phyloP scores from a whole-genome alignment of 2,329 filamentous ascomycete species.

The Colletotrichum lupini region DNA sequence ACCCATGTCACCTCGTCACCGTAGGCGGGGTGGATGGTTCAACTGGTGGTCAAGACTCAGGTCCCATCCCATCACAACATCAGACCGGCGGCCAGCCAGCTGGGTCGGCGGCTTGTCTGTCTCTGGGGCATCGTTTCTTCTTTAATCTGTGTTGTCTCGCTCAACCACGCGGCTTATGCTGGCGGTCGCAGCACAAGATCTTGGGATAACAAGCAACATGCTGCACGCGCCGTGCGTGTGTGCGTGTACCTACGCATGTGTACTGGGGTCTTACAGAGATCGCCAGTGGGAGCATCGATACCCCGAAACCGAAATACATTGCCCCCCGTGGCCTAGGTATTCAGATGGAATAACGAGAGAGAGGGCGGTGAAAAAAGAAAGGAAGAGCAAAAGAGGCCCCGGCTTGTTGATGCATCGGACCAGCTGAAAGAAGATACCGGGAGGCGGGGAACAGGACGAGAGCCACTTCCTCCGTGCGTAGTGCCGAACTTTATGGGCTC shows the following conservation, averaged over 20 bases:
- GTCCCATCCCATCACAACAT: constrained; percentile 18
- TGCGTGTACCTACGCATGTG: not conserved
- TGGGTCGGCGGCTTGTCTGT: not conserved
- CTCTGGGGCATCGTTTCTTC: not conserved
- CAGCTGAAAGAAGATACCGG: constrained; percentile 4
- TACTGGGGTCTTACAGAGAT: constrained; percentile 12
- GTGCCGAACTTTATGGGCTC: constrained; percentile 7
- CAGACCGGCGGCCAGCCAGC: not conserved
- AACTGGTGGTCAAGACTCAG: not conserved
- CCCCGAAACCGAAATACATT: not conserved
- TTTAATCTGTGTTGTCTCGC: not conserved
- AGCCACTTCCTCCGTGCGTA: not conserved
- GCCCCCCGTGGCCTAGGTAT: not conserved
- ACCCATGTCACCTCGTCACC: constrained; percentile 24
- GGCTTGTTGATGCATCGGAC: not conserved
- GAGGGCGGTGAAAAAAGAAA: not conserved
- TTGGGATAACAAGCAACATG: not conserved
- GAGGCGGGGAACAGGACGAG: constrained; percentile 3
- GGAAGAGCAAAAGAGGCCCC: not conserved
- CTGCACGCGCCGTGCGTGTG: not conserved
- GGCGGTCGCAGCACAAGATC: not conserved
- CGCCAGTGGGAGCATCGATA: not conserved
- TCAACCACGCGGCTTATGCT: constrained; percentile 14
- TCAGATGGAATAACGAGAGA: not conserved
- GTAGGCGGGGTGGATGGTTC: not conserved